Evolutionary conservation across 352 stramenopile species (phyloP).

Genomic region (Phytophthora tentaculata): DNA sequence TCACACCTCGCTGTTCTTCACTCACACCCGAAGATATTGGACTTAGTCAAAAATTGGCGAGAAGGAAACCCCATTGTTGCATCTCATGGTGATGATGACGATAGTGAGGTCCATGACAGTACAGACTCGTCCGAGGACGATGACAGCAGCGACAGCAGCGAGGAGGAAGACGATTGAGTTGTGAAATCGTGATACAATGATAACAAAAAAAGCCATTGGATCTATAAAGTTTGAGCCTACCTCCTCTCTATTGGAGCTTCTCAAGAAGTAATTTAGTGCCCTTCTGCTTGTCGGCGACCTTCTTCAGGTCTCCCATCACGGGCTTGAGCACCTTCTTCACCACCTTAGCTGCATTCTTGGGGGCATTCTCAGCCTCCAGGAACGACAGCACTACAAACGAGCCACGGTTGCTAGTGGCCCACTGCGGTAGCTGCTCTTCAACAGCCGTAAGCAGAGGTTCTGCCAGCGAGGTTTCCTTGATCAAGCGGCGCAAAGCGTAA

Average conservation of each 20-base stretch:
- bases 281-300: conserved; percentile 63
- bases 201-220: conserved; percentile 33
- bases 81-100: conserved; percentile 20
- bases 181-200: conserved; percentile 1
- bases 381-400: conserved; percentile 87
- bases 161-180: conserved; percentile 30
- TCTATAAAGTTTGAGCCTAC: conserved; percentile 51
- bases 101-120: conserved; percentile 16
- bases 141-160: conserved; percentile 28
- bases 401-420: conserved; percentile 76
- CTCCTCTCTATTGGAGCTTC: conserved; percentile 69
- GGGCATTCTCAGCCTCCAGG: conserved; percentile 69
- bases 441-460: conserved; percentile 60
- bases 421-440: conserved; percentile 50
- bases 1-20: conserved; percentile 55
- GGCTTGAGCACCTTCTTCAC: conserved; percentile 72
- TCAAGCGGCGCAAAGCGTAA: conserved; percentile 72
- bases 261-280: conserved; percentile 87
- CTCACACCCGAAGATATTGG: conserved; percentile 37
- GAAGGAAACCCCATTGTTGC: conserved; percentile 44
- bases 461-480: conserved; percentile 74
- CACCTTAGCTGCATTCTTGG: conserved; percentile 51
- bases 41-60: conserved; percentile 52
- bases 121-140: conserved; percentile 20
- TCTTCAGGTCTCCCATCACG: conserved; percentile 60